phyloP scores from a whole-genome alignment of 2,329 filamentous ascomycete genomes.

The Fusarium sp. region DNA sequence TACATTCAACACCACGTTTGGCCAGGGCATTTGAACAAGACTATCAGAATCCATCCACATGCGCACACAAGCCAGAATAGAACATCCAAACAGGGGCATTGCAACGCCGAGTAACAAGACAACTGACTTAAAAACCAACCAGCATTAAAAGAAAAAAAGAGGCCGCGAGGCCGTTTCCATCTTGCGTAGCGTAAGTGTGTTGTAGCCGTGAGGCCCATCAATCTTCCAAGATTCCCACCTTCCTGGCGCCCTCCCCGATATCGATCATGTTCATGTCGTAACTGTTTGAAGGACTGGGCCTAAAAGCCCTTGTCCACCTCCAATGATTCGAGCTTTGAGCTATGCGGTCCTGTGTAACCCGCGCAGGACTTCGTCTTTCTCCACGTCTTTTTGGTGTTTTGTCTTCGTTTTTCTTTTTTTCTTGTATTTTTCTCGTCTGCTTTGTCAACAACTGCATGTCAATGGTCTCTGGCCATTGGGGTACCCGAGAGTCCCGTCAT shows the following conservation, averaged over 20 bases:
- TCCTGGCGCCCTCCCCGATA: constrained; percentile 39
- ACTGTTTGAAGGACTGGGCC: constrained; percentile 25
- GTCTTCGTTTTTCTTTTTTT: constrained; percentile 32
- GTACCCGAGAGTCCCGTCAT: background rate
- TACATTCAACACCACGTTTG: constrained; percentile 35
- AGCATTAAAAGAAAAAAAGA: constrained; percentile 44
- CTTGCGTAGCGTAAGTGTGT: constrained; percentile 43
- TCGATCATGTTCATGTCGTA: constrained; percentile 31
- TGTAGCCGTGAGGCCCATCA: constrained; percentile 50
- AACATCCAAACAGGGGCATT: constrained; percentile 25
- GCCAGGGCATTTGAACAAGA: constrained; percentile 23
- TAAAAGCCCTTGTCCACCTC: constrained; percentile 21
- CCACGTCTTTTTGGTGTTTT: constrained; percentile 30
- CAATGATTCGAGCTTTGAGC: constrained; percentile 20
- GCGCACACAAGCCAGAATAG: constrained; percentile 7
- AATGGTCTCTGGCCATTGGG: constrained; percentile 17
- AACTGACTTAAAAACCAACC: constrained; percentile 20
- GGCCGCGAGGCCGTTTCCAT: constrained; percentile 51
- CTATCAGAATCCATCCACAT: constrained; percentile 11
- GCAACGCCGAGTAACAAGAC: constrained; percentile 45
- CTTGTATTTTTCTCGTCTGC: constrained; percentile 26
- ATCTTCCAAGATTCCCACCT: constrained; percentile 47
- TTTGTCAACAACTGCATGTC: constrained; percentile 10
- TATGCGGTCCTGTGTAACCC: constrained; percentile 51
- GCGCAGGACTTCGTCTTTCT: constrained; percentile 46